Base-by-base conservation (phyloP, 495 filamentous ascomycete species). In the Daldinia grandis region DNA sequence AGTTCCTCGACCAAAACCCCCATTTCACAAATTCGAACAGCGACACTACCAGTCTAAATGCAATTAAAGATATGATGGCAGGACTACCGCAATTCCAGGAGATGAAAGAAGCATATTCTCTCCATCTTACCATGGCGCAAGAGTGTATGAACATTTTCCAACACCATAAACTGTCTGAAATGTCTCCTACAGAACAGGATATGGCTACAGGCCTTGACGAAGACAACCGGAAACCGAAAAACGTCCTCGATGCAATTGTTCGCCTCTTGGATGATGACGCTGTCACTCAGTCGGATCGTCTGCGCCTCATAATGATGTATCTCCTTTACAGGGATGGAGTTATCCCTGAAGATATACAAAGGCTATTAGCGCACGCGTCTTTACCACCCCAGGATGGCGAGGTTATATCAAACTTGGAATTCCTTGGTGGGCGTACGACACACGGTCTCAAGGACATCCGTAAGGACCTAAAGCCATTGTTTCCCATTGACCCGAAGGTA, bases 81-180 rank as follows among this genome's bases (percentile, higher is more conserved):
- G 95, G 94, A 40, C 82, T 99, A 64, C 93, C 94, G 25, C 93
- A 99, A 73, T 99, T 96, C 75, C 93, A 96, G 63, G 91, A 93
- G 76, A 91, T 94, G 81, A 97, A 98, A 80, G 91, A 97, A 76
- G 91, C 93, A 35, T 99, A 98, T 76, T 94, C 95, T 0, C 84
- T 99, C 31, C 95, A 99, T 78, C 83, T 99, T 15, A 95, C 87
- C 68, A 99, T 99, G 95, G 96, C 95, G n/a, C 91, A 97, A 75
- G 94, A 97, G 74, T 95, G 93, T 69, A 98, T 98, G 95, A 92
- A 92, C 64, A 85, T 90, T 47, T 99, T 98, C 73, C 88, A 97
- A 74, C 81, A 87, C 19, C 87, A 89, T 69, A 97, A 97, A 73
- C 85, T 99, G 5, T 84, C 89, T 44, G 96, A 98, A 73, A 84